Conservation (phyloP, 805 yeast species). For the Candida montana region DNA sequence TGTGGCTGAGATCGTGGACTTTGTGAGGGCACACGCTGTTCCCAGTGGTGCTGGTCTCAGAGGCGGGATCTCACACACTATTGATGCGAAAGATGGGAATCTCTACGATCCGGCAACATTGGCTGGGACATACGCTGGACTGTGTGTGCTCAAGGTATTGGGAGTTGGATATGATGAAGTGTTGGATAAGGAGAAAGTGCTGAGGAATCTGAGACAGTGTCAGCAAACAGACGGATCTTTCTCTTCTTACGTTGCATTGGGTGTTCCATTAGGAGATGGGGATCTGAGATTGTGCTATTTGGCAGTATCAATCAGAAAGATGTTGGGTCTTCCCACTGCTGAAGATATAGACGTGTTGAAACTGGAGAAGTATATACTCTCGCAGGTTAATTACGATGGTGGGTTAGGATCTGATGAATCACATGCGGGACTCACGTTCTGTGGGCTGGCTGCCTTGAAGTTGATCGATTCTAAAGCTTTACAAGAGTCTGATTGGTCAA, state of each 20-base stretch:
- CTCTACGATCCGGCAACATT: not conserved
- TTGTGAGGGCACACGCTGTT: not conserved
- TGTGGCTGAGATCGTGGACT: not conserved
- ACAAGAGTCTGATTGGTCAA: slow-evolving; percentile 24
- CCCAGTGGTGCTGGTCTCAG: not conserved
- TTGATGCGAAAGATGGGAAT: too few species aligned
- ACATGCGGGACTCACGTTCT: slow-evolving; percentile 84
- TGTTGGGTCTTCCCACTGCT: not conserved
- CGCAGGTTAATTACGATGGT: slow-evolving; percentile 48
- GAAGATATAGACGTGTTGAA: slow-evolving; percentile 33
- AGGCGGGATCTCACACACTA: not conserved
- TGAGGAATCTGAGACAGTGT: not conserved
- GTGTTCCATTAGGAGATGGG: slow-evolving; percentile 46
- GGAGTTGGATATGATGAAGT: not conserved
- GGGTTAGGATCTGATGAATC: slow-evolving; percentile 71
- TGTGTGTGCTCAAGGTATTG: not conserved
- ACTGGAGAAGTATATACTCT: slow-evolving; percentile 35
- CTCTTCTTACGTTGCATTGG: not conserved
- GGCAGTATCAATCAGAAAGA: slow-evolving; percentile 57
- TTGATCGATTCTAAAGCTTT: slow-evolving; percentile 30
- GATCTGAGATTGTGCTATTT: slow-evolving; percentile 74
- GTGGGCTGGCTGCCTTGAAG: slow-evolving; percentile 63
- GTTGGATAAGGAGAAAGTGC: not conserved
- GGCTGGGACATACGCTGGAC: not conserved
- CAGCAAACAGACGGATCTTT: not conserved